Evolutionary conservation across 805 yeast species (phyloP), one percentile per base, ranked within the genome.

Genomic region (Sugiyamaella mastotermitis): DNA sequence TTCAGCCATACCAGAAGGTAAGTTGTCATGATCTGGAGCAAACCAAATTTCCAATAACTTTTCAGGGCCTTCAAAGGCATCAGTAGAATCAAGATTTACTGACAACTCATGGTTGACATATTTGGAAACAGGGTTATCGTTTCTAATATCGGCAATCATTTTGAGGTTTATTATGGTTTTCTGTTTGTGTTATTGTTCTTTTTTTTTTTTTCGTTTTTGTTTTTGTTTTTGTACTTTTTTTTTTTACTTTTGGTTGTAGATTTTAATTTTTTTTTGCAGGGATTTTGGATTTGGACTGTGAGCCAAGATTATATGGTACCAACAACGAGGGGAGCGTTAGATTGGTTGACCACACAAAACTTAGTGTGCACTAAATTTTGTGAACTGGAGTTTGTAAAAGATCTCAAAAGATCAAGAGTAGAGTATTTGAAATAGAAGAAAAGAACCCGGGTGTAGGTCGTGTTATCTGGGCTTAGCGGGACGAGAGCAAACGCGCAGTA

Each of bases 31-130:
- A 26, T 68, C 60, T 9, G 80, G 72, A 50, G 79, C 78, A 57
- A 87, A 79, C 96, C 96, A 88, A 42, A 90, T 68, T 58, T 90
- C 96, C 29, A 92, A 68, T 41, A 90, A 68, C 61, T 90, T 92
- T 61, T 90, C 97, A 22, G 98, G 97, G 5, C 98, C 97, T 66
- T 90, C 97, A 57, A 90, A 90, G 2, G 97, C 95, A 55, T 78
- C 82, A 10, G 94, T 71, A 14, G 96, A 87, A 64, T 88, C 97
- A 47, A 88, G 67, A 43, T 74, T 72, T 31, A 78, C 79, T 6
- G 94, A 80, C 35, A 84, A 67, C 44, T 80, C 84, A 59, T 82
- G 90, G 61, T 88, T 88, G 51, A 86, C 77, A 55, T 70, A 78
- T 43, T 47, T 49, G 23, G 40, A 10, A 22, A 30, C 31, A 22